phyloP scores from a whole-genome alignment of 1,284 basidiomycete species.

The Tylopilus sp. region DNA sequence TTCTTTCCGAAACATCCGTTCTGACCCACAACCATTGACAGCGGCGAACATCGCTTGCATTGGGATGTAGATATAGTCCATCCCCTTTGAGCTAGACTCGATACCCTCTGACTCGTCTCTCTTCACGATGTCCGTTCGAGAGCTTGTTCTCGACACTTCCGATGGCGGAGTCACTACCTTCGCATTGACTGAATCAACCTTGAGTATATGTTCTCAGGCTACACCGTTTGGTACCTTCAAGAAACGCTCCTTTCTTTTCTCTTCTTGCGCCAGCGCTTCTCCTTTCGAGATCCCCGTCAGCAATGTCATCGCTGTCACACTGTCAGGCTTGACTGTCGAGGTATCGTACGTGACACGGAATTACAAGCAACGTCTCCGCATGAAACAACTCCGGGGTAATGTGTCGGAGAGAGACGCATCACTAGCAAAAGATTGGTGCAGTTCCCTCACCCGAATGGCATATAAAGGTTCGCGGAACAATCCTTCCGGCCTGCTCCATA shows the following conservation, averaged over 20 bases:
- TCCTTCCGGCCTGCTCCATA: conserved; percentile 1
- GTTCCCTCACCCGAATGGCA: conserved; percentile 63
- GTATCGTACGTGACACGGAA: conserved; percentile 61
- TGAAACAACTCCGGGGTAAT: conserved; percentile 56
- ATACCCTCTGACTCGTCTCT: conserved; percentile 10
- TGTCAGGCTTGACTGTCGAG: conserved; percentile 51
- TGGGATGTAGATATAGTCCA: conserved; percentile 10
- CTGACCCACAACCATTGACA: no score
- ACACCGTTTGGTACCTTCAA: conserved; percentile 1
- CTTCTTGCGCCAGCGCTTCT: background rate
- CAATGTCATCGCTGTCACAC: conserved; percentile 63
- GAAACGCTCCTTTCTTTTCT: conserved; percentile 13
- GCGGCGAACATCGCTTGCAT: background rate
- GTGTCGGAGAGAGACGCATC: conserved; percentile 50
- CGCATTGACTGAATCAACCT: conserved; percentile 26
- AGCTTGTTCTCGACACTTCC: conserved; percentile 31
- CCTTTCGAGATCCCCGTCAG: conserved; percentile 51
- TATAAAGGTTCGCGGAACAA: conserved; percentile 67
- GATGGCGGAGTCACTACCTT: conserved; percentile 25
- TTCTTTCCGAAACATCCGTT: no score
- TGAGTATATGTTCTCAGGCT: conserved; percentile 20
- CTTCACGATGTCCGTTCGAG: conserved; percentile 28
- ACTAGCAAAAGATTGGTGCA: conserved; percentile 66
- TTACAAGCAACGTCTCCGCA: conserved; percentile 48
- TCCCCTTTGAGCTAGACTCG: background rate